Conservation (phyloP, 257 asterid species). For the Lantana camara region DNA sequence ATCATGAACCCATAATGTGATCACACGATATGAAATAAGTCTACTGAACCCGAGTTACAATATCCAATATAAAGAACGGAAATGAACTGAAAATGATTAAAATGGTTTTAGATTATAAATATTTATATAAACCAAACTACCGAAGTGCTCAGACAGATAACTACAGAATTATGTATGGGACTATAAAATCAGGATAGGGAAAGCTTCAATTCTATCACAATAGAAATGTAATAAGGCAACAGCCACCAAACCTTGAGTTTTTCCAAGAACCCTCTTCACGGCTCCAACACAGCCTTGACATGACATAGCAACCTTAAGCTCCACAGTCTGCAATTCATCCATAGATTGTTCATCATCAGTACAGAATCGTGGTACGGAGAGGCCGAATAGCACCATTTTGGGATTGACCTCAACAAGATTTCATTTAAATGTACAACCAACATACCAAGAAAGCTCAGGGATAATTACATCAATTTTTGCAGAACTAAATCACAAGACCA, state of each 20-base stretch:
- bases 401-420: neutral
- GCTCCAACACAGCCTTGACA: constrained; percentile 96
- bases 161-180: no score
- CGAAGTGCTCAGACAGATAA: no score
- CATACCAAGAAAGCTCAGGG: constrained; percentile 9
- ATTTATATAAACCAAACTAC: no score
- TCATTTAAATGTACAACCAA: neutral
- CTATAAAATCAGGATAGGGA: no score
- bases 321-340: constrained; percentile 68
- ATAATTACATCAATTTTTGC: neutral
- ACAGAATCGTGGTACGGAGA: neutral
- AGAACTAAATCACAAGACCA: neutral
- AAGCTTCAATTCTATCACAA: neutral
- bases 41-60: no score
- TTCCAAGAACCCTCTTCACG: constrained; percentile 82
- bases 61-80: no score
- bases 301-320: constrained; percentile 90
- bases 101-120: no score
- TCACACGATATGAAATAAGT: no score
- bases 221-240: constrained; percentile 18
- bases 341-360: constrained; percentile 9
- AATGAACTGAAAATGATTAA: no score
- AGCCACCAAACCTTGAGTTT: constrained; percentile 88
- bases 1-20: no score
- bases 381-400: neutral